Base-by-base conservation (phyloP, 305 asterid genomes). In the Fraxinus angustifolia region DNA sequence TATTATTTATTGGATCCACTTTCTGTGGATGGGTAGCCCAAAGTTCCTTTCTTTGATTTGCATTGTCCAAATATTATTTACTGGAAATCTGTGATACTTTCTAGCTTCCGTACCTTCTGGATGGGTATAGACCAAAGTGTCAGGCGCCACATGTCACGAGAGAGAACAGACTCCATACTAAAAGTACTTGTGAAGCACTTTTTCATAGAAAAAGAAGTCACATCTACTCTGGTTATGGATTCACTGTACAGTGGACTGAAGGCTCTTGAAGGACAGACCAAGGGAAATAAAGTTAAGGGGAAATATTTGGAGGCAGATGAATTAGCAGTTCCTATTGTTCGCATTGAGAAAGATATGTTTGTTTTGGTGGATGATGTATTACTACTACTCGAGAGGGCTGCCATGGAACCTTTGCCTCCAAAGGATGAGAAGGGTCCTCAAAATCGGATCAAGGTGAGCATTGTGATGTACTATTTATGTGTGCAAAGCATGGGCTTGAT, bases 351-450 rank as follows among this genome's bases (percentile, higher is more conserved):
- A 72, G 98, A 92, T 79, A 86, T 85, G 82, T 93, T 94, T 80
- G 83, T 91, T 76, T 87, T 96, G 94, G 97, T 90, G 83, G 98
- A 92, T 91, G 99, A 94, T 83, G 98, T 96, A 81, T 82, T 96
- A 84, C 86, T 77, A 70, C 90, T 96, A 71, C 96, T 96, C 80
- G 94, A 94, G 91, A 92, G 98, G 83, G 97, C 95, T 84, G 91
- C 97, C 78, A 68, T 86, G 79, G 99, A 94, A 87, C 98, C 94
- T 19, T 90, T 96, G 89, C 98, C 98, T 82, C 95, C 98, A 21
- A 94, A 93, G 90, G 97, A 96, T 75, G 99, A 94, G 83, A 96
- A 94, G 89, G 98, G 97, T 75, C 98, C 97, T 77, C 98, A 96
- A 83, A 94, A 96, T 84, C 97, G 97, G 82, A 93, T 92, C 26